Percentiles rank a stretch among this genome's conserved stretches.
Evolutionary conservation across 352 stramenopile genomes (phyloP).

Genomic region (Pythium aristosporum): DNA sequence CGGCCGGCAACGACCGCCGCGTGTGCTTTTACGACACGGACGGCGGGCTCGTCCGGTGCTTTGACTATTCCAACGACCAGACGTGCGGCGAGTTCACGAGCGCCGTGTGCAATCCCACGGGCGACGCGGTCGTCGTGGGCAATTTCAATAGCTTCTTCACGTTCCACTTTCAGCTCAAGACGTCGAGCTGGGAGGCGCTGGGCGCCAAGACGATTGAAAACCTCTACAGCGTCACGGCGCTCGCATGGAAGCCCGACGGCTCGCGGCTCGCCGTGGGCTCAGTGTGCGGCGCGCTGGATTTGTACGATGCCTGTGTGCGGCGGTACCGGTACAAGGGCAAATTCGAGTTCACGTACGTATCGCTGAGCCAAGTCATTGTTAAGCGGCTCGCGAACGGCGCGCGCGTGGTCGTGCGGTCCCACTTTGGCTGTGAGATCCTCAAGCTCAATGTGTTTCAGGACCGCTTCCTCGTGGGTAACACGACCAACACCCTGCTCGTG

Average conservation of each 20-base stretch:
- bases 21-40: constrained; percentile 92
- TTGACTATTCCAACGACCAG: constrained; percentile 89
- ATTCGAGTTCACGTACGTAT: constrained; percentile 96
- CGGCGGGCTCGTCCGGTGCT: constrained; percentile 78
- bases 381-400: constrained; percentile 86
- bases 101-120: constrained; percentile 87
- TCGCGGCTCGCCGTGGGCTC: constrained; percentile 88
- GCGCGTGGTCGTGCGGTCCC: constrained; percentile 85
- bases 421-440: constrained; percentile 92
- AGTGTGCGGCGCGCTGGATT: constrained; percentile 88
- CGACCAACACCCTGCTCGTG: constrained; percentile 90
- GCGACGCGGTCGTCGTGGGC: constrained; percentile 90
- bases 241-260: constrained; percentile 92
- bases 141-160: constrained; percentile 94
- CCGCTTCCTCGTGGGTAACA: constrained; percentile 90
- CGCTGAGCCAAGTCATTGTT: constrained; percentile 92
- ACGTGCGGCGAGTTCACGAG: constrained; percentile 82
- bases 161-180: constrained; percentile 85
- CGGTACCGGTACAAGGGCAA: constrained; percentile 92
- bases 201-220: constrained; percentile 89
- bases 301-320: constrained; percentile 92
- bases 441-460: constrained; percentile 96
- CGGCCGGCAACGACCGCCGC: constrained; percentile 88
- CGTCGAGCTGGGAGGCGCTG: constrained; percentile 81
- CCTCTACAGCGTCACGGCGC: constrained; percentile 91